Conservation (phyloP, 805 yeast species). For the Spathaspora girioi region DNA sequence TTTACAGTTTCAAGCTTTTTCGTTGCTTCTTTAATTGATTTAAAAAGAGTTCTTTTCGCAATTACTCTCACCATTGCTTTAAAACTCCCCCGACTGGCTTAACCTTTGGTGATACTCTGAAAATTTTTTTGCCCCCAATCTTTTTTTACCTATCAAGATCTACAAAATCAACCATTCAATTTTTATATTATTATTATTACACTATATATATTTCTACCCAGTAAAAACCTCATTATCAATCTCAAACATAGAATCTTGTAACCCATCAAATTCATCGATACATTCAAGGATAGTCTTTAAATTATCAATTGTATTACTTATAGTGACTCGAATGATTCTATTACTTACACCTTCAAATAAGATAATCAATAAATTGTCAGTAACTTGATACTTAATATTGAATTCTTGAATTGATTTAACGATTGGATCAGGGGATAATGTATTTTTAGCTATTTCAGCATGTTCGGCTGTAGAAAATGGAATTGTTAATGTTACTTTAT, state of each 20-base stretch:
- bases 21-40: conserved; percentile 4
- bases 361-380: conserved; percentile 38
- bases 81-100: too few relatives aligned
- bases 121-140: background rate
- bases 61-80: background rate
- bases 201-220: background rate
- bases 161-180: background rate
- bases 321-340: conserved; percentile 78
- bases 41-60: conserved; percentile 3
- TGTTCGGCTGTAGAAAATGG: conserved; percentile 63
- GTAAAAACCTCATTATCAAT: background rate
- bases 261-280: conserved; percentile 62
- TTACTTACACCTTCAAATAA: conserved; percentile 62
- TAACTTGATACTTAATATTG: conserved; percentile 38
- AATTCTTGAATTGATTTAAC: conserved; percentile 64
- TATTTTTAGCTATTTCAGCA: conserved; percentile 58
- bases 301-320: conserved; percentile 74
- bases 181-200: background rate
- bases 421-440: conserved; percentile 78
- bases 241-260: conserved; percentile 19
- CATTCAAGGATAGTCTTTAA: conserved; percentile 77
- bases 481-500: conserved; percentile 38
- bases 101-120: background rate
- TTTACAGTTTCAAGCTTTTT: conserved; percentile 2
- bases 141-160: background rate